Base-by-base conservation (phyloP, 2,329 filamentous ascomycete genomes). In the Fusarium gaditjirri region DNA sequence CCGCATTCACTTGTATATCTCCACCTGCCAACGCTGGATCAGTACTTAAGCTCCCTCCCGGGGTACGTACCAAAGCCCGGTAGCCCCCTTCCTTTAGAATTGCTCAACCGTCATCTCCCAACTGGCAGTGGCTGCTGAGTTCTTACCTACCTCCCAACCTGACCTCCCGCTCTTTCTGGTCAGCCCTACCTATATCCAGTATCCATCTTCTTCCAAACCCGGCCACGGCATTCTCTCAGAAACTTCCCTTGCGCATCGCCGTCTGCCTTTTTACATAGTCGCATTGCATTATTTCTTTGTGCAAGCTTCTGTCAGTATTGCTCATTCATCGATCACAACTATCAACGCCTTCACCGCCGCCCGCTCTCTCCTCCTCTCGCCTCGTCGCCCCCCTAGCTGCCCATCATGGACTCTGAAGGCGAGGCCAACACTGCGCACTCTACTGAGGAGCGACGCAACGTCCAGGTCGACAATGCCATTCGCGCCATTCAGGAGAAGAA, bases 401-500 rank as follows among this genome's bases (percentile, higher is more conserved):
- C 74, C 63, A 63, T 62, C 81, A 82, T 70, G 87, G 87, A 89
- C 75, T 76, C 84, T 75, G 85, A 85, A 75, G 83, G 77, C 76
- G 81, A 83, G 75, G 77, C 80, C 70, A 76, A 73, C 71, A 70
- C 75, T 62, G 58, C 73, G 54, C 71, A 76, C 58, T 65, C 80
- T 57, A 75, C 73, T 74, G 84, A 86, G 55, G 84, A 86, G 53
- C 84, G 83, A 78, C 86, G 86, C 81, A 87, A 82, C 78, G 81
- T 84, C 78, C 90, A 93, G 82, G 89, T 98, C 80, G 94, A 97
- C 85, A 95, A 94, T 89, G 93, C 94, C 77, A 92, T 95, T 80
- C 94, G 93, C 82, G 96, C 96, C 68, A 94, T 99, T 79, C 91
- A 92, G 82, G 91, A 98, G 78, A 98, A 98, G 92, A 95, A 93